Conservation (phyloP, 345 rosid genomes). For the Salix arbutifolia region DNA sequence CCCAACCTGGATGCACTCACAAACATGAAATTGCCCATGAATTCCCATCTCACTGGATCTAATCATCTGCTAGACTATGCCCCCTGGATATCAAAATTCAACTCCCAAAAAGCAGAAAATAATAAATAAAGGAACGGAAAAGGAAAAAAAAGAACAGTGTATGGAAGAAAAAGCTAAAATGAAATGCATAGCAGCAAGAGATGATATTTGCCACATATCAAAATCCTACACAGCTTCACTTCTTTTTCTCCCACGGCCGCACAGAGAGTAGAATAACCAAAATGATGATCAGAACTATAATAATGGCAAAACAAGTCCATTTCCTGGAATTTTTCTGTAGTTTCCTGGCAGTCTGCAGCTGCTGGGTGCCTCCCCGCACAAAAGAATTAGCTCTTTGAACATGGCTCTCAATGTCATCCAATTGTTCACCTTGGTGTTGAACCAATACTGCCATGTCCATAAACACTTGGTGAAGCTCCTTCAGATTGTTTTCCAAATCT, state of each 20-base stretch:
- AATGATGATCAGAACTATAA: constrained; percentile 54
- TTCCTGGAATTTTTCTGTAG: constrained; percentile 72
- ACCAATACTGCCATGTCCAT: constrained; percentile 84
- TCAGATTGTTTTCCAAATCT: constrained; percentile 71
- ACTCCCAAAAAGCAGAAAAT: not conserved
- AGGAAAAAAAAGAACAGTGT: not conserved
- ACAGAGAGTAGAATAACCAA: constrained; percentile 53
- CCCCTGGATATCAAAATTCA: not conserved
- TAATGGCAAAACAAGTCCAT: constrained; percentile 71
- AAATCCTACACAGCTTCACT: not conserved
- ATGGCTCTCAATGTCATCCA: constrained; percentile 78
- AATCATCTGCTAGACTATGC: not conserved
- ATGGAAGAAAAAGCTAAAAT: not conserved
- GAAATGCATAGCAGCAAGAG: not conserved
- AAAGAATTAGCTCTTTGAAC: constrained; percentile 70
- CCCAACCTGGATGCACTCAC: not conserved
- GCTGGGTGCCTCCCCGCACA: constrained; percentile 53
- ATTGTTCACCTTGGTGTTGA: constrained; percentile 66
- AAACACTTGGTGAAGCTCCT: constrained; percentile 86
- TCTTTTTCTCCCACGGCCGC: constrained; percentile 53
- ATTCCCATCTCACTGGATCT: not conserved
- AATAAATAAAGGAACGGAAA: not conserved
- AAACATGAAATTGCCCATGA: not conserved
- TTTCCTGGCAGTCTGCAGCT: constrained; percentile 52
- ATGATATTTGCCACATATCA: not conserved